Evolutionary conservation across 345 rosid species (phyloP), one percentile per base, ranked within the genome.

Genomic region (Lepidium sativum): DNA sequence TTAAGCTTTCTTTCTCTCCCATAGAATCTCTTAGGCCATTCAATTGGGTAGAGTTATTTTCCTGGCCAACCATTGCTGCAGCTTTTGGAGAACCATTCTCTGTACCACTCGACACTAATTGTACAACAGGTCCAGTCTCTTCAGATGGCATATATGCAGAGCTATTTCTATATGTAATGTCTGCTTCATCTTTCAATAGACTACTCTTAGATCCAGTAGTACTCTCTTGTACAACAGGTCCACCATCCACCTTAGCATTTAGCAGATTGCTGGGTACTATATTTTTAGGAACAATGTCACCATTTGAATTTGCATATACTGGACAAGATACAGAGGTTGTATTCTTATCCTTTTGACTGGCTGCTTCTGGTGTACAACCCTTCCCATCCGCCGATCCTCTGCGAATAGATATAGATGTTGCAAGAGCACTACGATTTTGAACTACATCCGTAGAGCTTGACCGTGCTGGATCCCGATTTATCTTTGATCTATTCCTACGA

Each of bases 401-500:
- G 54, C 71, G 87, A 71, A 76, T 65, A 54, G 84, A 77, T 55
- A 82, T 47, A 60, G 84, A 78, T 9, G 86, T 78, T 54, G 89
- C 90, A 70, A 84, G 86, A 55, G 82, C 87, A 70, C 83, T 86
- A 74, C 84, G 91, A 75, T 76, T 77, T 67, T 85, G 95, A 79
- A 62, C 74, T 56, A 82, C 53, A 72, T 88, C 99, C 29, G 78
- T 78, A 37, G 97, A 86, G 78, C 86, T 81, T 60, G 92, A 84
- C 69, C 91, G 84, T 56, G 84, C 85, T 68, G 83, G 81, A 76
- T 91, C 98, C 66, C 94, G 90, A 65, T 81, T 95, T 52, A 81
- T 79, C 78, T 83, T 82, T 35, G 97, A 86, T 81, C 99, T 82
- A 62, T 95, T 84, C 78, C 99, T 88, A 68, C 99, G 82, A 75